Base-by-base conservation (phyloP, 371 early-diverging fungal genomes). In the Mucor ambiguus region DNA sequence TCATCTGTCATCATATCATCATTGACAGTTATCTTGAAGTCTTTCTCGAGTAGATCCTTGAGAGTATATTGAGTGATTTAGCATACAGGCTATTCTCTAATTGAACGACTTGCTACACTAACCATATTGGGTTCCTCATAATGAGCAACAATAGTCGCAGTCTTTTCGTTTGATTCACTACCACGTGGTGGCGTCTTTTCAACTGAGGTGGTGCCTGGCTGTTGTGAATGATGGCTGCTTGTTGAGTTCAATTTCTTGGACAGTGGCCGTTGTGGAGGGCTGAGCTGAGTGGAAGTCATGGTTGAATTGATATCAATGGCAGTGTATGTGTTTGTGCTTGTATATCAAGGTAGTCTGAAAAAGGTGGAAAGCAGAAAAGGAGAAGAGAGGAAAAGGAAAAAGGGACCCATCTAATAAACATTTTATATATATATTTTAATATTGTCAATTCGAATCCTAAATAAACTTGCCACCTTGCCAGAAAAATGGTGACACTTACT, bases 1-100 rank as follows among this genome's bases (percentile, higher is more conserved):
- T 73, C 73, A 20, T 73, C 72, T 20, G 68, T 67, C 68, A 67
- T 67, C 32, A 62, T 35, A 38, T 55, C 61, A 43, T 67, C 68
- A 62, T 58, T 56, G 8, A 52, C 14, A 12, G 52, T 52, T 7
- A 52, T 28, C 6, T 52, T 52, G 7, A 52, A 52, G 28, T 52
- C 52, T 28, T 28, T 52, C 12, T 52, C 52, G 16, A 52, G 52
- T 28, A 52, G 24, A 28, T 52, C 52, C 52, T 52, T 3, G 52
- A 12, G 28, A n/a, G n/a, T n/a, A n/a, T n/a, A n/a, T n/a, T n/a
- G 22, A 9, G n/a, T 41, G 41, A 18, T 52, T 52, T 52, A 52
- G 28, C 26, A 52, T 52, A 52, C 28, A 52, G 10, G 28, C 11
- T 26, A 14, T 16, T 24, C 11, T 11, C 11, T 52, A 28, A 52